Evolutionary conservation across 345 rosid species (phyloP), one percentile per base, ranked within the genome.

Genomic region (Nasturtium officinale): DNA sequence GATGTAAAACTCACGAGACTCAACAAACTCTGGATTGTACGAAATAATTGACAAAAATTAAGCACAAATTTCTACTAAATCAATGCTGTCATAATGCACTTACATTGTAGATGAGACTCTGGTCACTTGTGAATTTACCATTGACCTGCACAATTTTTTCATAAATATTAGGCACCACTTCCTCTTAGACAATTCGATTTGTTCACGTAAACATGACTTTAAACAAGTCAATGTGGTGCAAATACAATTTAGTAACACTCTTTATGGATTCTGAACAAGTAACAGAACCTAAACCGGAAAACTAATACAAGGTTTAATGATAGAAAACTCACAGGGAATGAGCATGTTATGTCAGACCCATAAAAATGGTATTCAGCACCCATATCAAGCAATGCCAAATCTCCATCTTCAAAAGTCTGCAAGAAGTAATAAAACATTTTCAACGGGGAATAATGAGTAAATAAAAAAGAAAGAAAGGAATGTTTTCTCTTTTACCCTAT

Each of bases 261-360:
- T 42, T 52, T 32, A 20, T n/a, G 20, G 32, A 58, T 38, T 32
- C 16, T 42, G 35, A 67, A 58, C 16, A 58, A 75, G 37, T 43
- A 21, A 43, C 61, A 75, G 20, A 40, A 52, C 63, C 37, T 53
- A 52, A 35, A 30, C 5, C 10, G 35, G 35, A 28, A 37, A 47
- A 17, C 0, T 66, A 38, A 53, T 12, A 2, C 40, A 40, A 52
- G 42, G 42, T 43, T 42, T 8, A 28, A 38, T 9, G 18, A 7
- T 37, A 59, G 64, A 17, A 58, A 74, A 75, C 96, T 84, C 73
- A 93, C 98, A 29, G 98, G 98, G 73, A 85, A 93, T 76, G 98
- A 85, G 79, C 98, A 93, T 12, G 98, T 90, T 79, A 90, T 93
- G 77, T 90, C 98, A 80, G 98, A 93, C 5, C 91, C 98, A 77